Evolutionary conservation across 495 filamentous ascomycete species (phyloP).

Genomic region (Emericellopsis terricola): DNA sequence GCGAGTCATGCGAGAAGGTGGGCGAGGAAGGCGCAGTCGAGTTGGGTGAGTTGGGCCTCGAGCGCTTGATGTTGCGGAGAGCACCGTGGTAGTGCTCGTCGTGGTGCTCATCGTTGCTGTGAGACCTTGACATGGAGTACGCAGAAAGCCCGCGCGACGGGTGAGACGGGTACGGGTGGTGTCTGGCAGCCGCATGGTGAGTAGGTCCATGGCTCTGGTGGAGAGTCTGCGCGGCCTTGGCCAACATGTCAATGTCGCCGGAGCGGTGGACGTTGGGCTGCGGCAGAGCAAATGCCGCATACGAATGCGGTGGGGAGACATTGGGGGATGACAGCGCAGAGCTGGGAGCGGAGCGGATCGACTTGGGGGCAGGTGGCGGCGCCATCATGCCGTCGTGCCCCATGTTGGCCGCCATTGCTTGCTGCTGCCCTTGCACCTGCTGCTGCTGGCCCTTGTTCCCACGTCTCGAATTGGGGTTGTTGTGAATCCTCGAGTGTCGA

Average conservation of each 20-base stretch:
- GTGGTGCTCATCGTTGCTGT: conserved; percentile 74
- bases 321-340: conserved; percentile 86
- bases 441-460: conserved; percentile 63
- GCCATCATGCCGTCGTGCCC: conserved; percentile 48
- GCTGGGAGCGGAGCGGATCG: conserved; percentile 64
- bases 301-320: conserved; percentile 87
- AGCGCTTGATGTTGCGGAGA: conserved; percentile 60
- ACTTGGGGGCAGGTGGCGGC: conserved; percentile 48
- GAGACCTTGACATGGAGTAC: conserved; percentile 85
- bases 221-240: conserved; percentile 71
- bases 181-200: conserved; percentile 21
- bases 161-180: conserved; percentile 38
- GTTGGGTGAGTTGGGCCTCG: conserved; percentile 79
- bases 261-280: conserved; percentile 38
- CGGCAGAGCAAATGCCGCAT: conserved; percentile 52
- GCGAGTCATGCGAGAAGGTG: conserved; percentile 93
- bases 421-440: conserved; percentile 9
- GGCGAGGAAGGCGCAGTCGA: conserved; percentile 93
- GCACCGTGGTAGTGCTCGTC: conserved; percentile 45
- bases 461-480: conserved; percentile 89
- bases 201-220: conserved; percentile 32
- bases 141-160: conserved; percentile 49
- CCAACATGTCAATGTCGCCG: conserved; percentile 78
- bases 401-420: neutral
- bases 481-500: conserved; percentile 94